A percentile compares a stretch with the other conserved stretches of the same genome.
Conservation (phyloP, 331 rosid genomes). For the Saraca asoca region DNA sequence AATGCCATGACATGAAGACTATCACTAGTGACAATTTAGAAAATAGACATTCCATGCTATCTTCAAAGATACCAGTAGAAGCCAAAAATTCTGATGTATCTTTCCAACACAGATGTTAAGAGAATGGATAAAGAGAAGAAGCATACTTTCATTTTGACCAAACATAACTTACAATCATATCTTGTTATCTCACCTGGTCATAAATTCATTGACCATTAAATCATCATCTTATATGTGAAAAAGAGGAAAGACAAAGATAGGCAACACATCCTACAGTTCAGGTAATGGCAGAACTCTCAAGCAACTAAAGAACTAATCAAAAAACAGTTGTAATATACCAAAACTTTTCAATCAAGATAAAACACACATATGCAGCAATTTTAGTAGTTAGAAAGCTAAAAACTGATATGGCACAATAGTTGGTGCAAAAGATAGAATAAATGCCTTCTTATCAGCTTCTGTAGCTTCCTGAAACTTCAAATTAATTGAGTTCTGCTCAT, state of each 20-base stretch:
- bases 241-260: not conserved
- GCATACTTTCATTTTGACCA: slow-evolving; percentile 28
- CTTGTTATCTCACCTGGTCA: slow-evolving; percentile 21
- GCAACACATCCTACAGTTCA: not conserved
- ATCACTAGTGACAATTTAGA: slow-evolving; percentile 28
- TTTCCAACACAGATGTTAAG: slow-evolving; percentile 15
- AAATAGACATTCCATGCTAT: slow-evolving; percentile 20
- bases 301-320: slow-evolving; percentile 26
- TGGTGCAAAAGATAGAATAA: slow-evolving; percentile 26
- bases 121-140: slow-evolving; percentile 17
- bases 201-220: slow-evolving; percentile 19
- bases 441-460: slow-evolving; percentile 87
- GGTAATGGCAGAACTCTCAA: slow-evolving; percentile 9
- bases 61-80: slow-evolving; percentile 24
- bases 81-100: slow-evolving; percentile 20
- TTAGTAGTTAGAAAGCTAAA: no score
- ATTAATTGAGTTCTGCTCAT: slow-evolving; percentile 80
- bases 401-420: not conserved
- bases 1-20: slow-evolving; percentile 21
- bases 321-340: slow-evolving; percentile 12
- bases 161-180: slow-evolving; percentile 2
- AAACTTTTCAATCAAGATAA: not conserved
- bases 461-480: slow-evolving; percentile 81
- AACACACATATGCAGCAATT: no score
- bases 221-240: slow-evolving; percentile 7